Evolutionary conservation across 108 stramenopile species (phyloP).

Genomic region (Parmales sp.): DNA sequence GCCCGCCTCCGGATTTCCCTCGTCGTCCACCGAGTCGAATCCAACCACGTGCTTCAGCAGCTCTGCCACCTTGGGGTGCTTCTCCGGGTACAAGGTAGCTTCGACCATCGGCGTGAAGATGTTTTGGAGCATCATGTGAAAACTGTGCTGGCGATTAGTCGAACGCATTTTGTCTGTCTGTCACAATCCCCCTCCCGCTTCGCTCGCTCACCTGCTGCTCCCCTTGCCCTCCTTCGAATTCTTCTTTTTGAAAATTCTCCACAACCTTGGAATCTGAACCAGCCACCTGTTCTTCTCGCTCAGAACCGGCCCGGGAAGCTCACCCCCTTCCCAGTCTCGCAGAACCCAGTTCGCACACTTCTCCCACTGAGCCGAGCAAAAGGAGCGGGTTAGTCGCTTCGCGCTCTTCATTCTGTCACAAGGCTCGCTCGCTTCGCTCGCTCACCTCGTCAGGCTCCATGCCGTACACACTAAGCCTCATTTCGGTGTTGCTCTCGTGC

Average conservation of each 20-base stretch:
- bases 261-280: constrained; percentile 90
- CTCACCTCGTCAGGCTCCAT: constrained; percentile 86
- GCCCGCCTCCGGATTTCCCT: constrained; percentile 63
- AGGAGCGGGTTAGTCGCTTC: constrained; percentile 67
- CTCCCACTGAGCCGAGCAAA: no score
- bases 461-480: constrained; percentile 92
- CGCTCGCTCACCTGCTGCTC: no score
- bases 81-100: constrained; percentile 81
- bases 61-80: constrained; percentile 85
- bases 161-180: no score
- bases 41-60: constrained; percentile 89
- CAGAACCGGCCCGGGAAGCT: constrained; percentile 66
- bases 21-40: constrained; percentile 98
- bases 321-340: constrained; percentile 53
- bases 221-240: constrained; percentile 30
- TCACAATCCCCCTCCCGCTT: no score
- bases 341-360: constrained; percentile 74
- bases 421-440: constrained; percentile 65
- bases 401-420: constrained; percentile 53
- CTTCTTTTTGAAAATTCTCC: constrained; percentile 79
- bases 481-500: constrained; percentile 81
- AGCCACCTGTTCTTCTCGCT: constrained; percentile 84
- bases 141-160: no score
- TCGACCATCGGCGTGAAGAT: constrained; percentile 94
- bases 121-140: constrained; percentile 88